Conservation (phyloP, 2,329 filamentous ascomycete genomes). For the Allantophomopsis cytisporea region DNA sequence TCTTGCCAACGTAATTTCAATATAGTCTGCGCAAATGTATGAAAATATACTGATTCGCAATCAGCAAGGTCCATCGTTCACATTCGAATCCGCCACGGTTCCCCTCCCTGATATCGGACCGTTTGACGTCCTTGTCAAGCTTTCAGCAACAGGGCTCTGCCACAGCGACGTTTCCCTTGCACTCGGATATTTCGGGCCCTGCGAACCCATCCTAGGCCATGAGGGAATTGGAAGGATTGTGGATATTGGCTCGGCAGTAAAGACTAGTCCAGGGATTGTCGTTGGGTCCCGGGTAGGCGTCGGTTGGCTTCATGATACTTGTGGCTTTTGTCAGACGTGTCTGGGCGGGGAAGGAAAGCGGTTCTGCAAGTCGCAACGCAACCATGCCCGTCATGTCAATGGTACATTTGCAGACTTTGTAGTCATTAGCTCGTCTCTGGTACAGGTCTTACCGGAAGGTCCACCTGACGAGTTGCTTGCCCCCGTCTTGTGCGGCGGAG, state of each 20-base stretch:
- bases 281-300: slow-evolving; percentile 52
- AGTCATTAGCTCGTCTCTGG: slow-evolving; percentile 39
- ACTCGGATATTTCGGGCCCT: slow-evolving; percentile 4
- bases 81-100: too few species aligned
- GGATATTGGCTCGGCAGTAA: slow-evolving; percentile 43
- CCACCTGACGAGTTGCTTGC: slow-evolving; percentile 33
- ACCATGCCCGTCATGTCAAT: slow-evolving; percentile 20
- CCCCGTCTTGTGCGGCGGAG: slow-evolving; percentile 62
- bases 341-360: slow-evolving; percentile 27
- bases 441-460: slow-evolving; percentile 35
- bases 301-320: slow-evolving; percentile 23
- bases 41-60: too few species aligned
- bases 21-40: too few species aligned
- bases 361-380: slow-evolving; percentile 19
- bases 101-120: slow-evolving; percentile 1
- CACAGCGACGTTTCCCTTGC: slow-evolving; percentile 5
- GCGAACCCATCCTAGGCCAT: slow-evolving; percentile 29
- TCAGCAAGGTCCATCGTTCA: too few species aligned
- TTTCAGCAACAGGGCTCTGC: slow-evolving; percentile 5
- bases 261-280: slow-evolving; percentile 36
- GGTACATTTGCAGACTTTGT: slow-evolving; percentile 20
- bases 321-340: slow-evolving; percentile 6
- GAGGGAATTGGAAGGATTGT: slow-evolving; percentile 52
- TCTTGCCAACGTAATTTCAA: too few species aligned
- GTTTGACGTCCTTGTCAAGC: slow-evolving; percentile 4